Evolutionary conservation across 805 yeast genomes (phyloP), one percentile per base, ranked within the genome.

Genomic region (Wickerhamomyces queroliae): DNA sequence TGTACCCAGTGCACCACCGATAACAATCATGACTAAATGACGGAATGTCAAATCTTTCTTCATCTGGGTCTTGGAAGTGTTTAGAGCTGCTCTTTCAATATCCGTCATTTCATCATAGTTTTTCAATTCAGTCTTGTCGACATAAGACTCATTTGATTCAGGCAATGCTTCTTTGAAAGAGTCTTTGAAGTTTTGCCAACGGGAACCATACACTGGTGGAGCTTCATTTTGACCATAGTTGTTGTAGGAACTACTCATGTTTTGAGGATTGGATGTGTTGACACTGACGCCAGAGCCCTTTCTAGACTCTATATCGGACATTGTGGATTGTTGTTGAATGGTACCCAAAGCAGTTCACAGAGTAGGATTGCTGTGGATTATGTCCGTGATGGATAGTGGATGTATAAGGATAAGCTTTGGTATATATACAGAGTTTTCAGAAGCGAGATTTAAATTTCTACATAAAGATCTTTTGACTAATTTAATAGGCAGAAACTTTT

Each of bases 1-100:
- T 5, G 84, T 77, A 44, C 87, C 87, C 35, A 80, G 75, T 44
- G 80, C 73, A 27, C 86, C 83, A 25, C 86, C 84, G 36, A 81
- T 72, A 31, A 86, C 81, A 50, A 82, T 80, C 82, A 82, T 76
- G 43, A 78, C 79, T 44, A 81, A 64, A 57, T 80, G 86, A 50
- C 85, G 66, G 5, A 64, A 10, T 6, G 34, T 33, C 11, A 38
- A 24, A 16, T 38, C 41, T 19, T 38, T 27, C 9, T 38, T 33
- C 69, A 60, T 38, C 53, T 56, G 15, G 8, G 70, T 59, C 3
- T 66, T 60, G 33, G 55, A 56, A 11, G 63, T 45, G 40, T 61
- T 62, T 2, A 30, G 17, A 21, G 38, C 36, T 26, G 65, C 66
- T 28, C 52, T 53, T 43, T 64, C 67, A 9, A 62, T 37, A 32